Base-by-base conservation (phyloP, 1,139 yeast species). In the Saccharomycopsis hybrid region DNA sequence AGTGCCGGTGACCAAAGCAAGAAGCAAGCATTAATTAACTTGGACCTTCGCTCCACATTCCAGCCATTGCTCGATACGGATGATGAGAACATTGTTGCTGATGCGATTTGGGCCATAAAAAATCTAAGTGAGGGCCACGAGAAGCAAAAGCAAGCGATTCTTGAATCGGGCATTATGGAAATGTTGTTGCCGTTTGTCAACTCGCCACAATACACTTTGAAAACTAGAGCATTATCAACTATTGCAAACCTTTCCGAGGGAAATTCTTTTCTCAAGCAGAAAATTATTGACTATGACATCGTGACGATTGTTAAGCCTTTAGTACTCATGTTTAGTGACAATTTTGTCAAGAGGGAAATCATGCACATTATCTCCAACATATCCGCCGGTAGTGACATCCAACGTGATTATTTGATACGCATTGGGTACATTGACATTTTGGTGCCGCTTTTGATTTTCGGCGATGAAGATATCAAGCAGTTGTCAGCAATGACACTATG, bases 391-490 rank as follows among this genome's bases (percentile, higher is more conserved):
- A 39, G 29, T 13, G 49, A 44, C 11, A 18, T 37, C 4, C 55
- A 52, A 36, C 32, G 38, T 37, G 39, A 45, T n/a, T 50, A 50
- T 24, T 40, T 52, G 28, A 47, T 52, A 18, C 28, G 41, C 4
- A 30, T 44, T 9, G 55, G 55, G 9, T 52, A 52, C 43, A 47
- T 52, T 31, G 55, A 52, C 30, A 43, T 52, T 9, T 46, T 52
- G 24, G 55, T 52, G 8, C 54, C 55, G 30, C 41, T 52, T 35
- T 30, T 52, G n/a, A 51, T 50, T 13, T 52, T 52, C 35, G 55
- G 55, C 5, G 55, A 52, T 39, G 51, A 48, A 4, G 51, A 48
- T 3, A 47, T 50, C 41, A 52, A 52, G 37, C 46, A 50, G 33
- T 43, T 47, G 30, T 24, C 49, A 11, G 36, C 52, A 8, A 39